Percentiles rank a stretch among this genome's conserved stretches.
Evolutionary conservation across 495 filamentous ascomycete genomes (phyloP).

Genomic region (Penicillium ochrochloron): DNA sequence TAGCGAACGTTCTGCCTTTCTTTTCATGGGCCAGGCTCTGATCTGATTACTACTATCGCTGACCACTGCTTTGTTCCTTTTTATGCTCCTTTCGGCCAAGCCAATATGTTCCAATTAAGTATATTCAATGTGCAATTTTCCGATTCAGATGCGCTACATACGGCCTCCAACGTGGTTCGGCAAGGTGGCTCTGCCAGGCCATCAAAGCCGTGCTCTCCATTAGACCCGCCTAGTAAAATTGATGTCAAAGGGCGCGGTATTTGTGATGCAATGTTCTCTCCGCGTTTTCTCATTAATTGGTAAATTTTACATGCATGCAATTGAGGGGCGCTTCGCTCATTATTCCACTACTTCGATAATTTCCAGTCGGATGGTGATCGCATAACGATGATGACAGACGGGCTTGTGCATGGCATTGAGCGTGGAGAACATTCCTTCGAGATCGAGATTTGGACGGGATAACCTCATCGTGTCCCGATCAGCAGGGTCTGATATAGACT

Average conservation of each 20-base stretch:
- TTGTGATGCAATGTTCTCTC: constrained; percentile 1
- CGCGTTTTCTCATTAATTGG: neutral
- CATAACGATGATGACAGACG: constrained; percentile 15
- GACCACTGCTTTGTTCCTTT: neutral
- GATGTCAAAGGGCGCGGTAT: constrained; percentile 13
- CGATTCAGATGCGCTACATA: constrained; percentile 21
- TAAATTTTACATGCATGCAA: neutral
- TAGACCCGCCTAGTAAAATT: constrained; percentile 9
- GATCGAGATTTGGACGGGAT: neutral
- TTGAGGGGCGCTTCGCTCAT: constrained; percentile 5
- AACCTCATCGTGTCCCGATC: constrained; percentile 9
- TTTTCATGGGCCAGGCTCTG: neutral
- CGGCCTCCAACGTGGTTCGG: constrained; percentile 32
- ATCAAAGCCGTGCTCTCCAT: constrained; percentile 18
- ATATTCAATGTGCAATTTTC: constrained; percentile 22
- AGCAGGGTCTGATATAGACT: constrained; percentile 15
- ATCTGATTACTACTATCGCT: neutral
- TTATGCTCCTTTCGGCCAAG: neutral
- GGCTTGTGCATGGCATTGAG: constrained; percentile 12
- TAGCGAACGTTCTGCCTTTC: neutral
- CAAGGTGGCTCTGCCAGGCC: constrained; percentile 26
- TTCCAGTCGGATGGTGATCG: constrained; percentile 11
- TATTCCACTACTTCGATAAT: neutral
- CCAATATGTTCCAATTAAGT: neutral
- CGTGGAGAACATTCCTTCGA: constrained; percentile 10